Conservation (phyloP, 108 stramenopile species). For the Epithemia pelagica region DNA sequence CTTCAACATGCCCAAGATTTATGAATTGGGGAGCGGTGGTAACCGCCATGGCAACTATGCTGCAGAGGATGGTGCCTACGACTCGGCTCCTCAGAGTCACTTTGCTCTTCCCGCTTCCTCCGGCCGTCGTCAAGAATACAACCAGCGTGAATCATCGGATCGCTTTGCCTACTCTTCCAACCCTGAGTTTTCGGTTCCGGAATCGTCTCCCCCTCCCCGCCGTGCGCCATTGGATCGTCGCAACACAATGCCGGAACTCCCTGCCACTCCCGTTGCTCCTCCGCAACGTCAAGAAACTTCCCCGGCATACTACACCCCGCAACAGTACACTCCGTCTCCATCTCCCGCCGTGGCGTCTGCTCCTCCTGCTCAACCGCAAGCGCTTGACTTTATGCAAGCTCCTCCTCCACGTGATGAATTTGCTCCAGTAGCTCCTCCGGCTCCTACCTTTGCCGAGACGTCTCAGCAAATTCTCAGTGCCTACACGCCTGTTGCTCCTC, state of each 20-base stretch:
- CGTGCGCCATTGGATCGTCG: background rate
- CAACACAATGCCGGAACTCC: background rate
- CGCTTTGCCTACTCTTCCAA: background rate
- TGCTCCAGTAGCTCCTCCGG: slow-evolving; percentile 5
- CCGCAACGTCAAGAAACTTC: background rate
- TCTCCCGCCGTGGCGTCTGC: background rate
- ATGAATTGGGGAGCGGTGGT: slow-evolving; percentile 42
- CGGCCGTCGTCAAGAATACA: background rate
- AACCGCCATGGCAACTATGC: background rate
- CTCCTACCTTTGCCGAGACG: background rate
- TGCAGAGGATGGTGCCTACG: background rate
- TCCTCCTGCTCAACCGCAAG: background rate
- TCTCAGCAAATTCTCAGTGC: slow-evolving; percentile 11
- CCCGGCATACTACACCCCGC: background rate
- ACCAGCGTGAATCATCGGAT: background rate
- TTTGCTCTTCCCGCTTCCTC: slow-evolving; percentile 1
- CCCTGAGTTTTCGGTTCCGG: background rate
- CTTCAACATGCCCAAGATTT: slow-evolving; percentile 72
- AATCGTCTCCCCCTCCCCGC: background rate
- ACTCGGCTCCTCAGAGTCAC: background rate
- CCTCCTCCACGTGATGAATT: slow-evolving; percentile 3
- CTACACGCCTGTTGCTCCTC: background rate
- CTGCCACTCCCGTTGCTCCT: background rate
- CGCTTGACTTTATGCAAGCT: background rate
- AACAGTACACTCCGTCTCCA: background rate